A percentile compares a stretch with the other conserved stretches of the same genome.
These are phyloP conservation scores for Ascoidea asiatica DNA, from an alignment of 805 yeast genomes.

Conservation along the genomic window DNA sequence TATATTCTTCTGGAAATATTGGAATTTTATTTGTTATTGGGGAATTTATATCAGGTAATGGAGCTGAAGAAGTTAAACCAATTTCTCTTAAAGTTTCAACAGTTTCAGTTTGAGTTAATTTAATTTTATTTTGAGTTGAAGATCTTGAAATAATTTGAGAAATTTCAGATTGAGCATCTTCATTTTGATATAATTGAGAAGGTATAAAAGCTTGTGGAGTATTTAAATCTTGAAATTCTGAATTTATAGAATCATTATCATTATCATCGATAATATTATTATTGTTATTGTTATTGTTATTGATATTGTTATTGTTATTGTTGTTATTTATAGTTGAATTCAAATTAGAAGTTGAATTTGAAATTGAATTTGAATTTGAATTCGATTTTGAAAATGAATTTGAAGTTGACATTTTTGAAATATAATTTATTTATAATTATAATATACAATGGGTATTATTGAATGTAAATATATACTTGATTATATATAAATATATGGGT, in stretches of 20 bases:
- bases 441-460: too few relatives aligned
- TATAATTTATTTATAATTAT: too few relatives aligned
- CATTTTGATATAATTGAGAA: too few relatives aligned
- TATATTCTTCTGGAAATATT: constrained; percentile 87
- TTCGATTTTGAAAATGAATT: too few relatives aligned
- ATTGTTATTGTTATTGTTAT: too few relatives aligned
- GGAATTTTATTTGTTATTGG: constrained; percentile 44
- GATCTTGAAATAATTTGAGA: constrained; percentile 17
- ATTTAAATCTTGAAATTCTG: not conserved
- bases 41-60: constrained; percentile 42
- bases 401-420: too few relatives aligned
- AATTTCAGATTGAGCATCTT: constrained; percentile 32
- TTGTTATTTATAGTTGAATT: too few relatives aligned
- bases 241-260: too few relatives aligned
- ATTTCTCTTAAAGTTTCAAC: constrained; percentile 48
- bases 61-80: constrained; percentile 44
- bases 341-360: not conserved
- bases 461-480: too few relatives aligned
- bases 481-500: too few relatives aligned
- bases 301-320: too few relatives aligned
- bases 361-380: not conserved
- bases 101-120: constrained; percentile 54
- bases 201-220: constrained; percentile 3
- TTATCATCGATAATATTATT: too few relatives aligned
- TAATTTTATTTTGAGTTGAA: constrained; percentile 15